A percentile compares a stretch with the other conserved stretches of the same genome.
phyloP scores from a whole-genome alignment of 2,329 filamentous ascomycete genomes.

The Penicillium vulpinum region DNA sequence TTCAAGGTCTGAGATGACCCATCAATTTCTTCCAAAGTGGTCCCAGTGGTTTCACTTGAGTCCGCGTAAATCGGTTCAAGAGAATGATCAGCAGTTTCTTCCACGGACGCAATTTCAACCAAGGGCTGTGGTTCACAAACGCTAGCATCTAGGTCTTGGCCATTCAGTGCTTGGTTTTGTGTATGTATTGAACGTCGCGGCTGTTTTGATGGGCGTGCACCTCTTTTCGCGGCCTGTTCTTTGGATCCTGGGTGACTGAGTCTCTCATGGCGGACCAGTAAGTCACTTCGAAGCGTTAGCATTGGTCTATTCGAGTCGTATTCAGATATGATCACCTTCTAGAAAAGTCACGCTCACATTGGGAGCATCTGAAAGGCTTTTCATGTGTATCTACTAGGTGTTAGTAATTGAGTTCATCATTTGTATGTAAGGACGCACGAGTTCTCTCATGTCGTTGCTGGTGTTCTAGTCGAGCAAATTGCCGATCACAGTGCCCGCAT shows the following conservation, averaged over 20 bases:
- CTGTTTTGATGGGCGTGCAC: background rate
- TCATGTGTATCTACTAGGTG: background rate
- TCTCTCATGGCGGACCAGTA: background rate
- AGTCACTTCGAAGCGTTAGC: background rate
- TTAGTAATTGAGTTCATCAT: background rate
- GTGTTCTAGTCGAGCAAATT: slow-evolving; percentile 29
- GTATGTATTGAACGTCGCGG: background rate
- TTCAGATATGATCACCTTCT: background rate
- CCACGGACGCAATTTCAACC: background rate
- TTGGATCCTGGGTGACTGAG: background rate
- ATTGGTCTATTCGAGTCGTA: background rate
- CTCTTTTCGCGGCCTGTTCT: background rate
- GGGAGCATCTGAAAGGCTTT: background rate
- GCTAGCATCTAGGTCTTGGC: background rate
- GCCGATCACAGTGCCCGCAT: background rate
- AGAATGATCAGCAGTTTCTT: background rate
- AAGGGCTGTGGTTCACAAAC: background rate
- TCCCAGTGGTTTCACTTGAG: background rate
- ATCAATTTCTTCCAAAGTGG: background rate
- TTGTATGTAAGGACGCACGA: slow-evolving; percentile 6
- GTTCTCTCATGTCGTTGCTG: slow-evolving; percentile 32
- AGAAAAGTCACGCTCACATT: background rate
- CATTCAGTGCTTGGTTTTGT: background rate
- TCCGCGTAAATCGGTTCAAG: background rate
- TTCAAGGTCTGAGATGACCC: background rate